phyloP scores from a whole-genome alignment of 2,329 filamentous ascomycete species.

The Cordyceps cicadae region DNA sequence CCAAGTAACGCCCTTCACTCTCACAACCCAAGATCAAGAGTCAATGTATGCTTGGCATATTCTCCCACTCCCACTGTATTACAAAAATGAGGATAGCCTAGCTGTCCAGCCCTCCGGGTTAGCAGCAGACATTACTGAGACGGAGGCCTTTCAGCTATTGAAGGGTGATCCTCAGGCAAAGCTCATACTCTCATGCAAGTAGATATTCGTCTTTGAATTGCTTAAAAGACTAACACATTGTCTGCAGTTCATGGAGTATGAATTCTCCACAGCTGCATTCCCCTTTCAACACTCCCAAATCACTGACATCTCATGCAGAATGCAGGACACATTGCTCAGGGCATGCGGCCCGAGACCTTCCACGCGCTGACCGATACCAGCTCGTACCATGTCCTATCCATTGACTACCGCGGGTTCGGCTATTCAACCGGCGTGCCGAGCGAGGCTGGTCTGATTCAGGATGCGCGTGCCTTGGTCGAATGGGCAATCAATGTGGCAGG shows the following conservation, averaged over 20 bases:
- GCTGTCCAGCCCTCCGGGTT: conserved; percentile 42
- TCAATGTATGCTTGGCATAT: conserved; percentile 86
- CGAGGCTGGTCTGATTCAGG: conserved; percentile 72
- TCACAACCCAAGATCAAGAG: conserved; percentile 67
- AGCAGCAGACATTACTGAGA: conserved; percentile 44
- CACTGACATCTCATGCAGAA: conserved; percentile 45
- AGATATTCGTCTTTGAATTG: conserved; percentile 4
- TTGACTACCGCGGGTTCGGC: conserved; percentile 88
- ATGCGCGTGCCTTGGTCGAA: conserved; percentile 64
- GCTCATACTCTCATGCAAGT: conserved; percentile 56
- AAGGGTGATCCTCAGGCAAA: conserved; percentile 54
- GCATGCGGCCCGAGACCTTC: conserved; percentile 67
- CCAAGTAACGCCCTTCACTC: conserved; percentile 78
- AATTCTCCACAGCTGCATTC: neutral
- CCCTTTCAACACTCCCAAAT: neutral
- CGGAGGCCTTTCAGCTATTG: conserved; percentile 53
- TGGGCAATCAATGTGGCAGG: conserved; percentile 59
- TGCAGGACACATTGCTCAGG: conserved; percentile 76
- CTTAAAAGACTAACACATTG: conserved; percentile 11
- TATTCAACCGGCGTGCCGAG: conserved; percentile 70
- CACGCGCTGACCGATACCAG: conserved; percentile 67
- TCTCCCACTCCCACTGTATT: conserved; percentile 68
- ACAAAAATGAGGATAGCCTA: conserved; percentile 59
- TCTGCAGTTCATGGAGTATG: conserved; percentile 49
- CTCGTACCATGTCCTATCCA: conserved; percentile 71